These are phyloP conservation scores for Filobasidium wieringae DNA, from an alignment of 768 basidiomycete genomes.

Conservation along the genomic window DNA sequence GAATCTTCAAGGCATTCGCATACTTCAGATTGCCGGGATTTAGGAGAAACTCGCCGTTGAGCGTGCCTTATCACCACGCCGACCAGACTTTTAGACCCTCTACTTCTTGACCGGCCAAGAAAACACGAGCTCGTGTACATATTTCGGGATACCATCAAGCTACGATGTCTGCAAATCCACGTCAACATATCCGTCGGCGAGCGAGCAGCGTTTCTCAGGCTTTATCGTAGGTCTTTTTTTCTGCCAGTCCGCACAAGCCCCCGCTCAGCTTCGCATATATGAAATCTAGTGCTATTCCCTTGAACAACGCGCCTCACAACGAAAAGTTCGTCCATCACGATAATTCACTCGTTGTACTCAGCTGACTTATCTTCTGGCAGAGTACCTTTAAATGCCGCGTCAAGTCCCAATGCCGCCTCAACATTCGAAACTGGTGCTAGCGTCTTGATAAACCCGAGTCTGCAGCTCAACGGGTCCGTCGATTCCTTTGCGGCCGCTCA, in stretches of 20 bases:
- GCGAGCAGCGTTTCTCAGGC: not conserved
- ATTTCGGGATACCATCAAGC: too few relatives aligned
- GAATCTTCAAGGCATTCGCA: too few relatives aligned
- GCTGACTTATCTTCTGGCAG: not conserved
- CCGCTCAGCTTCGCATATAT: not conserved
- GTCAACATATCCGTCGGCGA: not conserved
- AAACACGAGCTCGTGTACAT: too few relatives aligned
- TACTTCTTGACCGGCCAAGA: too few relatives aligned
- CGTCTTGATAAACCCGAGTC: not conserved
- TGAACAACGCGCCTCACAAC: not conserved
- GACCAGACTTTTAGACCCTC: too few relatives aligned
- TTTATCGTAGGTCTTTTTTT: not conserved
- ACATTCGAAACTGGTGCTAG: too few relatives aligned
- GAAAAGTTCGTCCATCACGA: not conserved
- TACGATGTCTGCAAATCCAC: not conserved
- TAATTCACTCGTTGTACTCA: not conserved
- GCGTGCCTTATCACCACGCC: too few relatives aligned
- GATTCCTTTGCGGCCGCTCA: not conserved
- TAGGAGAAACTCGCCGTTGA: too few relatives aligned
- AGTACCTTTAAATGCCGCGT: not conserved
- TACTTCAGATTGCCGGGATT: too few relatives aligned
- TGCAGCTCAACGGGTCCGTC: not conserved
- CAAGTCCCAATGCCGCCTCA: too few relatives aligned
- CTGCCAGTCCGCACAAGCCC: not conserved
- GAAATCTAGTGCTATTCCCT: not conserved